phyloP scores from a whole-genome alignment of 768 basidiomycete genomes.

The Boletus insuetus region DNA sequence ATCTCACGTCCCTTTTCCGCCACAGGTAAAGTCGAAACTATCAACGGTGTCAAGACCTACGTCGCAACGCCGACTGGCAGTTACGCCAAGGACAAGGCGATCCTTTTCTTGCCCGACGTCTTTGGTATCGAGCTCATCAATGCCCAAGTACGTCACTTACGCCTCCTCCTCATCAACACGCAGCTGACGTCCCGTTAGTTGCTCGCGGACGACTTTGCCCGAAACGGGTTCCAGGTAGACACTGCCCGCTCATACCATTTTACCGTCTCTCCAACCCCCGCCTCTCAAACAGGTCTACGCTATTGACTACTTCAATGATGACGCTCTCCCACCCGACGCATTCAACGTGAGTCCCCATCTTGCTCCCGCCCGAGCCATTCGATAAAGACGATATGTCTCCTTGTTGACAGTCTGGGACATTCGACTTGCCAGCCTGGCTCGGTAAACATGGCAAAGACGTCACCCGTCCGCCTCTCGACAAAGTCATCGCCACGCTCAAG shows the following conservation, averaged over 20 bases:
- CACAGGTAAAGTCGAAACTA: conserved; percentile 41
- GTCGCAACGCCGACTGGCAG: conserved; percentile 50
- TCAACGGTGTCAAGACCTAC: conserved; percentile 50
- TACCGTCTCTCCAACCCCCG: neutral
- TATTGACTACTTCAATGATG: conserved; percentile 30
- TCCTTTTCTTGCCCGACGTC: conserved; percentile 53
- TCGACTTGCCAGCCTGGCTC: conserved; percentile 38
- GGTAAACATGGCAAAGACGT: conserved; percentile 35
- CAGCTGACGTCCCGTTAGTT: conserved; percentile 26
- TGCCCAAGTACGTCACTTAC: conserved; percentile 32
- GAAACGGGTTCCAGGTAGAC: conserved; percentile 36
- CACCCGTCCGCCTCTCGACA: conserved; percentile 52
- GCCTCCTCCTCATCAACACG: neutral
- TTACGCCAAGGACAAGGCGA: conserved; percentile 53
- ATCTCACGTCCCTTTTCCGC: neutral
- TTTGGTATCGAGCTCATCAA: conserved; percentile 52
- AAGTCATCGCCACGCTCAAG: conserved; percentile 55
- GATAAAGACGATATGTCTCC: neutral
- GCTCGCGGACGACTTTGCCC: conserved; percentile 43
- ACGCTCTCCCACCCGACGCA: conserved; percentile 21
- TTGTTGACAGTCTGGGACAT: neutral
- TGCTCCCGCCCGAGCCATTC: neutral
- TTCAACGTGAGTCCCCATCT: conserved; percentile 3
- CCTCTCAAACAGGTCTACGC: conserved; percentile 11
- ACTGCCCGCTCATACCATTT: neutral